phyloP scores from a whole-genome alignment of 2,329 filamentous ascomycete genomes.

The Proliferodiscus dingleyae region DNA sequence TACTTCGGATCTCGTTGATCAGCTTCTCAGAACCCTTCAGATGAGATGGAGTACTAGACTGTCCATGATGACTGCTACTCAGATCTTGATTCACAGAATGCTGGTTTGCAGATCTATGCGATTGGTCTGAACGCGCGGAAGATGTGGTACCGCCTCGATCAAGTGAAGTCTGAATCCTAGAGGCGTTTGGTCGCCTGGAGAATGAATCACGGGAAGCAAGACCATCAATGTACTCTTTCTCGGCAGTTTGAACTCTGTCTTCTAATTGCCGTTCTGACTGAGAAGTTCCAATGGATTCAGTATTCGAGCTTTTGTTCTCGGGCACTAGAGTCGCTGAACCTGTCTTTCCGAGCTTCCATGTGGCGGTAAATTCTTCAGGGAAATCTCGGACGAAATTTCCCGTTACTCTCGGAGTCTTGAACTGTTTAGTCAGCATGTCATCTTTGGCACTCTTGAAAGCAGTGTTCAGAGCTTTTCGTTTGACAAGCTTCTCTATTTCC shows the following conservation, averaged over 20 bases:
- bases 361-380: conserved; percentile 44
- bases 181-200: conserved; percentile 20
- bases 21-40: conserved; percentile 4
- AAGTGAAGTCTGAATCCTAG: conserved; percentile 27
- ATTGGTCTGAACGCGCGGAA: too few relatives aligned
- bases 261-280: conserved; percentile 12
- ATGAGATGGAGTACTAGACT: conserved; percentile 11
- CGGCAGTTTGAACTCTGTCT: conserved; percentile 18
- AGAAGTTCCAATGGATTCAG: conserved; percentile 3
- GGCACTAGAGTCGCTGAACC: conserved; percentile 14
- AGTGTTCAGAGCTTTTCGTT: conserved; percentile 25
- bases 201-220: conserved; percentile 16
- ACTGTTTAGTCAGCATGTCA: too few relatives aligned
- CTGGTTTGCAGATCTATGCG: too few relatives aligned
- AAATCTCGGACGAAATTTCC: conserved; percentile 49
- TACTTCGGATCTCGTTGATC: conserved; percentile 34
- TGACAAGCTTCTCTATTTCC: conserved; percentile 21
- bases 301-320: conserved; percentile 6
- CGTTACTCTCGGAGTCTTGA: conserved; percentile 31
- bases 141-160: conserved; percentile 18
- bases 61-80: too few relatives aligned
- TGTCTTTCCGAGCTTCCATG: conserved; percentile 34
- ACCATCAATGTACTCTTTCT: conserved; percentile 24
- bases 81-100: too few relatives aligned
- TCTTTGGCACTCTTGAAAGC: conserved; percentile 17